Conservation (phyloP, 2,329 filamentous ascomycete species). For the Xylariaceae sp. region DNA sequence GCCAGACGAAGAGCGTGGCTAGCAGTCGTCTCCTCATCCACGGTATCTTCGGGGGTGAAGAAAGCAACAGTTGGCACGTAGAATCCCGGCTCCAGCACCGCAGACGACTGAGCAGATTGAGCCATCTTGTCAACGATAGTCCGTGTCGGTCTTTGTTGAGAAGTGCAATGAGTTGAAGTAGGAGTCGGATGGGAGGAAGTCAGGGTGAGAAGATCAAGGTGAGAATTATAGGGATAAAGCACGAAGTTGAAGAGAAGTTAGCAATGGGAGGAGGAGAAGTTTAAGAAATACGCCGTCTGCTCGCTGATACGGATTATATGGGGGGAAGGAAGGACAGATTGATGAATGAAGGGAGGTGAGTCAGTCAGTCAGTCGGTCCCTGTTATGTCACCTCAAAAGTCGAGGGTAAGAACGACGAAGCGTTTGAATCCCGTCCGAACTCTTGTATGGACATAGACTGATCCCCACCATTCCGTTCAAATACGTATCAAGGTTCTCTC, state of each 20-base stretch:
- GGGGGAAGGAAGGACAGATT: background rate
- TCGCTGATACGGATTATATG: background rate
- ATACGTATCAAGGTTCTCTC: too few species aligned
- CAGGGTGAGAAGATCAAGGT: too few species aligned
- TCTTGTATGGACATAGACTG: background rate
- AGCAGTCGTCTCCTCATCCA: conserved; percentile 43
- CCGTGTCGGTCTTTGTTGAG: background rate
- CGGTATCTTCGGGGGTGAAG: conserved; percentile 45
- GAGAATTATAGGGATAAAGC: background rate
- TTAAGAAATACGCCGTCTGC: background rate
- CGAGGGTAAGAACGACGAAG: background rate
- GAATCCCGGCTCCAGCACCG: conserved; percentile 36
- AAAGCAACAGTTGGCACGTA: conserved; percentile 52
- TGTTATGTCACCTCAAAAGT: too few species aligned
- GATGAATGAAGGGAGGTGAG: background rate
- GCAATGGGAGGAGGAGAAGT: background rate
- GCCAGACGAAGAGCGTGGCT: conserved; percentile 38
- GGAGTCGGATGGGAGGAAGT: background rate
- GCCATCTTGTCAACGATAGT: background rate
- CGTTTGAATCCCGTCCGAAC: background rate
- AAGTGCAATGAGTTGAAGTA: background rate
- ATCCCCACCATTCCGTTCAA: background rate
- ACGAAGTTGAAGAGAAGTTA: background rate
- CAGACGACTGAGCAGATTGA: background rate
- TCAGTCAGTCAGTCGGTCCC: background rate